Evolutionary conservation across 345 rosid species (phyloP).

Genomic region (Populus alba): DNA sequence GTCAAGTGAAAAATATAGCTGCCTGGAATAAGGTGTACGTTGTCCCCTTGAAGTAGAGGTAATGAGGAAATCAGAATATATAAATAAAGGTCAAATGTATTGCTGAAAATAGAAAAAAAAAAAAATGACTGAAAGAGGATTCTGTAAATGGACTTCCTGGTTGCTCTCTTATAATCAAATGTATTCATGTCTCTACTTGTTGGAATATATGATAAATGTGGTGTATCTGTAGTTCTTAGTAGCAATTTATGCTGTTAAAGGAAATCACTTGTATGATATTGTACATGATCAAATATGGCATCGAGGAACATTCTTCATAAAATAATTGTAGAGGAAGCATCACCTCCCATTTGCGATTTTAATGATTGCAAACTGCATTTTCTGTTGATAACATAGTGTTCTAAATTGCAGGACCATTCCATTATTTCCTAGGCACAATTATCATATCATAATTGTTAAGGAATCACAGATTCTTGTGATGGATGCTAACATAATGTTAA

Average conservation of each 20-base stretch:
- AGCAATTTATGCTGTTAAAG: not conserved
- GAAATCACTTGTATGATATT: not conserved
- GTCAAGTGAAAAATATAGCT: not conserved
- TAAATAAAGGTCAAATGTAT: not conserved
- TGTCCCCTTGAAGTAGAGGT: not conserved
- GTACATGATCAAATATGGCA: not conserved
- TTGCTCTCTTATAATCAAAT: not conserved
- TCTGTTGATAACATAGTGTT: not conserved
- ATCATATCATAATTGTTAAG: too few species aligned
- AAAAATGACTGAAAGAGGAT: not conserved
- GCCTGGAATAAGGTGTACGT: not conserved
- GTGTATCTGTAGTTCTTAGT: not conserved
- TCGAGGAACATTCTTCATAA: not conserved
- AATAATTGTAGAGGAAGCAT: slow-evolving; percentile 1
- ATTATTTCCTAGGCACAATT: not conserved
- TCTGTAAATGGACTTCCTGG: not conserved
- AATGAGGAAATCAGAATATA: not conserved
- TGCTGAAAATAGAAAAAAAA: not conserved
- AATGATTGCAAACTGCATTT: not conserved
- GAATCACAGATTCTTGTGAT: too few species aligned
- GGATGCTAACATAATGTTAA: too few species aligned
- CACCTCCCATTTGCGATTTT: not conserved
- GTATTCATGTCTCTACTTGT: not conserved
- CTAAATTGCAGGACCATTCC: not conserved
- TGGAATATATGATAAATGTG: not conserved